Evolutionary conservation across 2,329 filamentous ascomycete species (phyloP).

Genomic region (Colletotrichum sublineola): DNA sequence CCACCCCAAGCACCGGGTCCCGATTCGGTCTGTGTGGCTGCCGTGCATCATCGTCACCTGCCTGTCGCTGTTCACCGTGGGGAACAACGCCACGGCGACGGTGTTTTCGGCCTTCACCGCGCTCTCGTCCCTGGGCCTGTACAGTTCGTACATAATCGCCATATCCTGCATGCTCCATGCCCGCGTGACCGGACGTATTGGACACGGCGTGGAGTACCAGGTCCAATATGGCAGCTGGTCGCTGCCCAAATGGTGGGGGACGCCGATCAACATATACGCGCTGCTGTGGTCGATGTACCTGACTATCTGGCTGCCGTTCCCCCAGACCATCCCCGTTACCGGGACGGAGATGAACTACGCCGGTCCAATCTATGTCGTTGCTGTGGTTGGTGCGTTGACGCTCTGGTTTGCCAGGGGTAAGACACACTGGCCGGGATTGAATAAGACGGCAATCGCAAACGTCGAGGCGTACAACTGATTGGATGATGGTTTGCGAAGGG

Average conservation of each 20-base stretch:
- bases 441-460: slow-evolving; percentile 34
- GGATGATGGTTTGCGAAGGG: neutral
- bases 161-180: slow-evolving; percentile 40
- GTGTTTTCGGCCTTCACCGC: slow-evolving; percentile 40
- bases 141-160: slow-evolving; percentile 40
- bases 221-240: slow-evolving; percentile 37
- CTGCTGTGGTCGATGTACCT: slow-evolving; percentile 37
- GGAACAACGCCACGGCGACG: slow-evolving; percentile 37
- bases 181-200: slow-evolving; percentile 31
- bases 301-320: slow-evolving; percentile 36
- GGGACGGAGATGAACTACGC: slow-evolving; percentile 40
- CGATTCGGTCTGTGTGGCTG: slow-evolving; percentile 35
- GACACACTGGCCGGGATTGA: slow-evolving; percentile 37
- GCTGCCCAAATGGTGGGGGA: slow-evolving; percentile 29
- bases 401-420: slow-evolving; percentile 37
- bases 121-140: slow-evolving; percentile 35
- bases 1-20: slow-evolving; percentile 32
- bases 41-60: slow-evolving; percentile 36
- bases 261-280: slow-evolving; percentile 34
- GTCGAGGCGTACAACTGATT: slow-evolving; percentile 28
- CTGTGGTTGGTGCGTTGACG: slow-evolving; percentile 24
- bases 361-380: slow-evolving; percentile 32
- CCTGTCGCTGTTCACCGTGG: slow-evolving; percentile 35
- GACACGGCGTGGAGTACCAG: slow-evolving; percentile 23
- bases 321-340: slow-evolving; percentile 36